Conservation (phyloP, 228 moss, liverwort and hornwort species). For the Sphagnum magellanicum region DNA sequence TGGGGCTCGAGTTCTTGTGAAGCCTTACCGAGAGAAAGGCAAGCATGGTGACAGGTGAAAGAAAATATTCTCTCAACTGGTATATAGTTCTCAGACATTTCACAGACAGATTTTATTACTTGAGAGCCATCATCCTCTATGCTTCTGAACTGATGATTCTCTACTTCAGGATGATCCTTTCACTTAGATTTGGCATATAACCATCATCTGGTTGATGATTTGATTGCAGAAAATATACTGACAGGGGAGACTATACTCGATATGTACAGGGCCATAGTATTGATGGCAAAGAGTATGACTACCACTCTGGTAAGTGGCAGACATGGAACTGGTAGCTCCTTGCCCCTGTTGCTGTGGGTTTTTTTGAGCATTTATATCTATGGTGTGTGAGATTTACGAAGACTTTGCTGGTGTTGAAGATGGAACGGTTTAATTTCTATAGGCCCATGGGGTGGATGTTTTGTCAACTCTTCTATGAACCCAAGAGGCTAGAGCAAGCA, state of each 20-base stretch:
- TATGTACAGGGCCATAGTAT: conserved; percentile 87
- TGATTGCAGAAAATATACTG: conserved; percentile 74
- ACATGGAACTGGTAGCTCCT: not conserved
- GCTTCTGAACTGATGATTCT: too few relatives aligned
- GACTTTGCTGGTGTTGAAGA: too few relatives aligned
- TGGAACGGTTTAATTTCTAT: too few relatives aligned
- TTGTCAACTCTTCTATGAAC: not conserved
- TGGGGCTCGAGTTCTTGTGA: conserved; percentile 94
- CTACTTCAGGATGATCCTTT: not conserved
- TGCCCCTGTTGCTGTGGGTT: too few relatives aligned
- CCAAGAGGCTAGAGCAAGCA: not conserved
- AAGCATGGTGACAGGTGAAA: conserved; percentile 93
- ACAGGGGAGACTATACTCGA: conserved; percentile 84
- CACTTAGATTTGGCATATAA: not conserved
- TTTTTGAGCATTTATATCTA: too few relatives aligned
- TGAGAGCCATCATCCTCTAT: not conserved
- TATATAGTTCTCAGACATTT: too few relatives aligned
- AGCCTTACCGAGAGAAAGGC: conserved; percentile 98
- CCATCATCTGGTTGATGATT: too few relatives aligned
- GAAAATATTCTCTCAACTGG: too few relatives aligned
- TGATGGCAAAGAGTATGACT: conserved; percentile 91
- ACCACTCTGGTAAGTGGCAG: conserved; percentile 33
- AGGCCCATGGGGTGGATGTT: too few relatives aligned
- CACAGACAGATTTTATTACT: not conserved
- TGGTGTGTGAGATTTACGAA: too few relatives aligned